phyloP scores from a whole-genome alignment of 257 asterid species.

The Ballota nigra region DNA sequence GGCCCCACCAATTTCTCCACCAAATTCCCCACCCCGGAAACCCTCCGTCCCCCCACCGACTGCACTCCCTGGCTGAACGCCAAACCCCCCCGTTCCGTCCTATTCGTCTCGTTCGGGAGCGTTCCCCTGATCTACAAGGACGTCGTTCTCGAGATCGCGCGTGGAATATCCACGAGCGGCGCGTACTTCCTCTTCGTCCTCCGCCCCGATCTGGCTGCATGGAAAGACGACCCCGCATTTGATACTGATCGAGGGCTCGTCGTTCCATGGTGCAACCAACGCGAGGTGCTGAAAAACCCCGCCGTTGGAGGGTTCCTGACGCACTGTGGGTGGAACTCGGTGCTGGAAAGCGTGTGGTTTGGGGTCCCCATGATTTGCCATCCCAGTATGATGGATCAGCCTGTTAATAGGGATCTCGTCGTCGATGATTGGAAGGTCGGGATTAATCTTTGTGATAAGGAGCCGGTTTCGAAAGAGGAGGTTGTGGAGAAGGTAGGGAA shows the following conservation, averaged over 20 bases:
- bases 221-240: too few relatives aligned
- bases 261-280: slow-evolving; percentile 14
- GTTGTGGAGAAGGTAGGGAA: background rate
- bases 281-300: background rate
- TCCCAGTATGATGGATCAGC: background rate
- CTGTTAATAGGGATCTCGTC: slow-evolving; percentile 17
- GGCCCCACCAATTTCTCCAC: slow-evolving; percentile 7
- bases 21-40: background rate
- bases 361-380: slow-evolving; percentile 24
- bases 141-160: background rate
- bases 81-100: slow-evolving; percentile 25
- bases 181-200: background rate
- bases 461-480: background rate
- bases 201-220: background rate
- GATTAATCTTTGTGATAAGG: background rate
- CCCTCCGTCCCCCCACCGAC: background rate
- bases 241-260: background rate
- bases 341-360: background rate
- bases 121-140: background rate
- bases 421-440: slow-evolving; percentile 23
- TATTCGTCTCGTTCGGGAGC: slow-evolving; percentile 30
- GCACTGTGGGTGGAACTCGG: too few relatives aligned
- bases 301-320: background rate
- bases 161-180: background rate
- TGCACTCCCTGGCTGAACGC: slow-evolving; percentile 31